A percentile compares a stretch with the other conserved stretches of the same genome.
Conservation (phyloP, 2,329 filamentous ascomycete species). For the Pseudopyrenochaeta lycopersici region DNA sequence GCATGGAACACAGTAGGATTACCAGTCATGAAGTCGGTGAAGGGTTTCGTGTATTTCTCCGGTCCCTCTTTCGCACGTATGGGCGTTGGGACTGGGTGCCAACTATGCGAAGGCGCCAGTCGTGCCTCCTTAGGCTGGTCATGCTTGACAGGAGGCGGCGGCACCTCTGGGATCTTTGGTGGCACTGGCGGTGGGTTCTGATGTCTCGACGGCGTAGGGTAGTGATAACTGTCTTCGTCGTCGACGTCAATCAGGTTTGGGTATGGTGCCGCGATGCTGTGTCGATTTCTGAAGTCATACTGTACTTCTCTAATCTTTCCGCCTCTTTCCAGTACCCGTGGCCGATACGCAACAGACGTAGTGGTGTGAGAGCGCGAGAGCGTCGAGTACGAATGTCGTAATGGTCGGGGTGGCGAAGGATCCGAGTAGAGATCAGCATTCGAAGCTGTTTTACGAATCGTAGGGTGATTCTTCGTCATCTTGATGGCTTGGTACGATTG, state of each 20-base stretch:
- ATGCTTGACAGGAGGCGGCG: conserved; percentile 6
- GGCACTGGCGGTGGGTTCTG: conserved; percentile 49
- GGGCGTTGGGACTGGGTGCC: conserved; percentile 21
- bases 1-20: conserved; percentile 96
- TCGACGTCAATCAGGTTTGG: conserved; percentile 44
- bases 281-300: conserved; percentile 24
- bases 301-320: conserved; percentile 15
- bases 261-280: conserved; percentile 43
- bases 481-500: neutral
- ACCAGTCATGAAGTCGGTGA: conserved; percentile 84
- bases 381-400: conserved; percentile 34
- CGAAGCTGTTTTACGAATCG: conserved; percentile 46
- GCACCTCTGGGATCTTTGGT: conserved; percentile 46
- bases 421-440: conserved; percentile 49
- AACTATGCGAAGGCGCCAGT: conserved; percentile 23
- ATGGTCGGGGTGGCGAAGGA: conserved; percentile 39
- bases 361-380: conserved; percentile 45
- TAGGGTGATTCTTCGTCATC: conserved; percentile 51
- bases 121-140: conserved; percentile 13
- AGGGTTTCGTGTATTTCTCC: conserved; percentile 76
- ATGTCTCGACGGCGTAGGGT: conserved; percentile 17
- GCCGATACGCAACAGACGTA: conserved; percentile 32
- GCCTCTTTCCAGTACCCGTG: conserved; percentile 14
- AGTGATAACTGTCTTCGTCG: conserved; percentile 29
- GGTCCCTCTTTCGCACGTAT: conserved; percentile 37